Percentiles rank a stretch among this genome's conserved stretches.
Evolutionary conservation across 495 filamentous ascomycete genomes (phyloP).

Genomic region (Staphylotrichum longicolle): DNA sequence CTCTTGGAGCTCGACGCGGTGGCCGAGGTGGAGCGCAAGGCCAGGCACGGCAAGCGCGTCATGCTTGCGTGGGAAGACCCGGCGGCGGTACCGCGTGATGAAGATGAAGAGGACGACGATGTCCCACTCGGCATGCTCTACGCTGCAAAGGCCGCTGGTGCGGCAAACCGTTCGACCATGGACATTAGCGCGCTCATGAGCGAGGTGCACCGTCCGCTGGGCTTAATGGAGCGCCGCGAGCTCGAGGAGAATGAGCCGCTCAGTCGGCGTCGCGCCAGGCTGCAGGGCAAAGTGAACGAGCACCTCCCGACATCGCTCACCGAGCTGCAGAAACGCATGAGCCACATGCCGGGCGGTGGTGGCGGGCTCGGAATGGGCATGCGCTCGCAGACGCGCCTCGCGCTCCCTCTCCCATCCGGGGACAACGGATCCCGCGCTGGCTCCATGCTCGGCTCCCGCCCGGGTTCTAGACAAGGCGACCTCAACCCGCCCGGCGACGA

Average conservation of each 20-base stretch:
- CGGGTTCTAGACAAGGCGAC: neutral
- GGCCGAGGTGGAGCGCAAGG: slow-evolving; percentile 76
- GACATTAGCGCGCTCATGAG: slow-evolving; percentile 52
- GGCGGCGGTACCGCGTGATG: slow-evolving; percentile 40
- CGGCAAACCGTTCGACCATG: slow-evolving; percentile 33
- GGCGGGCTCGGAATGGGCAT: slow-evolving; percentile 14
- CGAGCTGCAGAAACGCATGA: slow-evolving; percentile 41
- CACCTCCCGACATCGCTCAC: slow-evolving; percentile 25
- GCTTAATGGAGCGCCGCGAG: slow-evolving; percentile 79
- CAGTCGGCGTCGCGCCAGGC: slow-evolving; percentile 70
- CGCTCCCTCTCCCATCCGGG: slow-evolving; percentile 21
- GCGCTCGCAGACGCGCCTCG: slow-evolving; percentile 31
- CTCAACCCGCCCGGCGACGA: slow-evolving; percentile 14
- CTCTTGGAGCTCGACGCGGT: slow-evolving; percentile 88
- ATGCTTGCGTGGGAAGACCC: slow-evolving; percentile 89
- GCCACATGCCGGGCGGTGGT: slow-evolving; percentile 37
- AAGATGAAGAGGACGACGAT: slow-evolving; percentile 62
- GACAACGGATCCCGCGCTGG: slow-evolving; percentile 15
- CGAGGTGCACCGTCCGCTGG: slow-evolving; percentile 64
- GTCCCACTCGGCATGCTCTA: slow-evolving; percentile 83
- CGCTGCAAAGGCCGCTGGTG: slow-evolving; percentile 55
- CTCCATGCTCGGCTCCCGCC: slow-evolving; percentile 14
- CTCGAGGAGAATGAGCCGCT: slow-evolving; percentile 91
- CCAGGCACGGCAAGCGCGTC: slow-evolving; percentile 69
- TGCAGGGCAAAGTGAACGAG: slow-evolving; percentile 55